phyloP scores from a whole-genome alignment of 306 rosid genomes.

The Mimosa pudica region DNA sequence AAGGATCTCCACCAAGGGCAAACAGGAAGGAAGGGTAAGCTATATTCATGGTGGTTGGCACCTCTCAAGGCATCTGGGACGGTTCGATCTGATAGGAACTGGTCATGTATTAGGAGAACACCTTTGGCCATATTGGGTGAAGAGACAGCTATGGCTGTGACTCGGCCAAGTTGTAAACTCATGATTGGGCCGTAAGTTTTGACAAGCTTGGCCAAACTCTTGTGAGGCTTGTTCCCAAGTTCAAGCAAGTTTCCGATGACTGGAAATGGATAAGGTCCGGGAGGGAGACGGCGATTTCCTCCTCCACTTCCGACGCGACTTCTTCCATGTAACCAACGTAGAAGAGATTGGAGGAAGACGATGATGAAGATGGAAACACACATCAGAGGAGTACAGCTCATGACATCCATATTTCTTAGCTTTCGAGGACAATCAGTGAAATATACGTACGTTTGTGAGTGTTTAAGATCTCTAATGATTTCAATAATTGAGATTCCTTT shows the following conservation, averaged over 20 bases:
- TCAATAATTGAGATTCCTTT: too few relatives aligned
- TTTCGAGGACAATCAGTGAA: not conserved
- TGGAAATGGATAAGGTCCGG: conserved; percentile 53
- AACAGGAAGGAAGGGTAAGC: conserved; percentile 44
- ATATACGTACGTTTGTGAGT: too few relatives aligned
- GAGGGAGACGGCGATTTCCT: conserved; percentile 42
- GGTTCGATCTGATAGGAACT: conserved; percentile 40
- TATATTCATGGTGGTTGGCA: conserved; percentile 30
- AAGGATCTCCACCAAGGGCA: conserved; percentile 47
- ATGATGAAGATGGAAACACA: conserved; percentile 22
- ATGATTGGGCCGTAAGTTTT: conserved; percentile 54
- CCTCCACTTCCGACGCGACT: not conserved
- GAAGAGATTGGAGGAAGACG: conserved; percentile 22
- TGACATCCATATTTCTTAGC: conserved; percentile 20
- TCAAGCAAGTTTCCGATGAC: conserved; percentile 59
- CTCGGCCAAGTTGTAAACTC: conserved; percentile 46
- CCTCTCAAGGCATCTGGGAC: conserved; percentile 36
- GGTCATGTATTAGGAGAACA: conserved; percentile 54
- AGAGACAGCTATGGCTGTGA: conserved; percentile 51
- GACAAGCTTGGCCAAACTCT: conserved; percentile 47
- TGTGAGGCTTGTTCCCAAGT: conserved; percentile 56
- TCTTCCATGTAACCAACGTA: not conserved
- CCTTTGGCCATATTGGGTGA: conserved; percentile 44
- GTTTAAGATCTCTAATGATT: too few relatives aligned
- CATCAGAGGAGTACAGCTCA: not conserved